These are phyloP conservation scores for Podila verticillata DNA, from an alignment of 192 early-diverging fungal genomes.

Conservation along the genomic window DNA sequence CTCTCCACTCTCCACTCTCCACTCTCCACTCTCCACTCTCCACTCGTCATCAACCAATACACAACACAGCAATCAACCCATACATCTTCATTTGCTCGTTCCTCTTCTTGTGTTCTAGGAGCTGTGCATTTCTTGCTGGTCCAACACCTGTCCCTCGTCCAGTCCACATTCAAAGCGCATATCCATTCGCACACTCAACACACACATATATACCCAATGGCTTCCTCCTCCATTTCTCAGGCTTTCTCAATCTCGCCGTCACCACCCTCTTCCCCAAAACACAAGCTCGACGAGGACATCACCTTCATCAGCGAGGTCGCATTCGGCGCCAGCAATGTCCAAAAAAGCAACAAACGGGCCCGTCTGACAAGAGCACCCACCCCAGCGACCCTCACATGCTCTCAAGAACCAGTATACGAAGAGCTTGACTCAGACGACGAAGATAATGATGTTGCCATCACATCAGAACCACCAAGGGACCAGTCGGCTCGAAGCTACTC, in stretches of 20 bases:
- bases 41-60: too few species aligned
- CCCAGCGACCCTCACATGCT: not conserved
- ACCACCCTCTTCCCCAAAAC: not conserved
- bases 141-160: too few species aligned
- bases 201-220: not conserved
- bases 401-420: not conserved
- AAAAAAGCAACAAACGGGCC: not conserved
- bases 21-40: too few species aligned
- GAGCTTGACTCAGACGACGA: not conserved
- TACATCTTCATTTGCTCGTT: too few species aligned
- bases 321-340: too few species aligned
- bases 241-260: not conserved
- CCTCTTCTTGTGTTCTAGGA: too few species aligned
- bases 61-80: too few species aligned
- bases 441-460: not conserved
- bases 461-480: too few species aligned
- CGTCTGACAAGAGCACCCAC: conserved; percentile 3
- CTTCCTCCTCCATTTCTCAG: not conserved
- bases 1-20: too few species aligned
- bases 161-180: too few species aligned
- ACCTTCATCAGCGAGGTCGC: not conserved
- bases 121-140: too few species aligned
- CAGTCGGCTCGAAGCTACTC: conserved; percentile 3
- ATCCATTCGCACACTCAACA: not conserved
- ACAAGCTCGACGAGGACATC: not conserved